Conservation (phyloP, 169 alveolate genomes). For the Cryptosporidium parvum region DNA sequence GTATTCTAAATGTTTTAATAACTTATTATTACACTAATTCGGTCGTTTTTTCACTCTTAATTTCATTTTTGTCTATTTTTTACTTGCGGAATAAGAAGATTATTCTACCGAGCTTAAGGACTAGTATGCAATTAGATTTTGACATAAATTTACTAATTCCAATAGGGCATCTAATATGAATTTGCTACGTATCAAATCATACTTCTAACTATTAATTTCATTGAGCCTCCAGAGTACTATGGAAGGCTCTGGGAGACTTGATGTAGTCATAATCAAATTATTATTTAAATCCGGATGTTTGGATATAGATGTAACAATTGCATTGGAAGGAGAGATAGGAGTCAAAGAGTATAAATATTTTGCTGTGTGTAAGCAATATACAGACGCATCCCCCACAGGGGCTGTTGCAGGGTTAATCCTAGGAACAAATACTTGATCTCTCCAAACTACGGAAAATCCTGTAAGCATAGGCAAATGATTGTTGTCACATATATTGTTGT, state of each 20-base stretch:
- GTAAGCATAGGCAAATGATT: slow-evolving; percentile 14
- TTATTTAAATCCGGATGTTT: slow-evolving; percentile 1
- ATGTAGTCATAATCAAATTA: slow-evolving; percentile 39
- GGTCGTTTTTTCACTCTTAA: background rate
- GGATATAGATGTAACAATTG: slow-evolving; percentile 41
- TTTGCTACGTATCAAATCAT: background rate
- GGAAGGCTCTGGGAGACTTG: slow-evolving; percentile 53
- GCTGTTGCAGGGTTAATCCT: background rate
- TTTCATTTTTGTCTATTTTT: background rate
- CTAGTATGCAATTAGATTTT: background rate
- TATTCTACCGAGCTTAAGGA: background rate
- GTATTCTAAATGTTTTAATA: background rate
- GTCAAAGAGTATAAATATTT: background rate
- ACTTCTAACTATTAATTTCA: background rate
- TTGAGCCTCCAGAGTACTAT: slow-evolving; percentile 22
- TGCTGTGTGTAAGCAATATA: background rate
- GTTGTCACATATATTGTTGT: no score
- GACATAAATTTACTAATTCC: background rate
- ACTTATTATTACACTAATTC: slow-evolving; percentile 10
- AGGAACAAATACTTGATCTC: slow-evolving; percentile 39
- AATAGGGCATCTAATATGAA: background rate
- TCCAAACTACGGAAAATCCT: slow-evolving; percentile 37
- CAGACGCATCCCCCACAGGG: slow-evolving; percentile 9
- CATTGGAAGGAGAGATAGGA: background rate
- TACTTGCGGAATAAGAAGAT: background rate